Conservation (phyloP, 2,329 filamentous ascomycete genomes). For the Aspergillus sp. region DNA sequence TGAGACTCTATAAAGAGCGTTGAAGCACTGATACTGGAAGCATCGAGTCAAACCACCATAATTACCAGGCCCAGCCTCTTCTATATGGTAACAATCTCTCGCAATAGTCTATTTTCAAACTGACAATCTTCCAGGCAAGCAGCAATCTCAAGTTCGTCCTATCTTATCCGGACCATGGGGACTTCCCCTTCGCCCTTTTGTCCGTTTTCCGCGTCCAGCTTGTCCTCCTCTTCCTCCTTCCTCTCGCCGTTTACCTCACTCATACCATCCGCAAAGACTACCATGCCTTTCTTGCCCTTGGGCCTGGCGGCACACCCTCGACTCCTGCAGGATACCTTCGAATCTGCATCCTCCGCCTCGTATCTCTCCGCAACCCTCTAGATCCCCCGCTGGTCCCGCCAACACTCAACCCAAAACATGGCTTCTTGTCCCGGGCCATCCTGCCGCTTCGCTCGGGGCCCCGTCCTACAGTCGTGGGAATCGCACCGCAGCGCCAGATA, state of each 20-base stretch:
- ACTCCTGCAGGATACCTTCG: slow-evolving; percentile 74
- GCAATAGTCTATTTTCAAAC: background rate
- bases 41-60: background rate
- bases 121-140: background rate
- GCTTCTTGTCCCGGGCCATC: slow-evolving; percentile 57
- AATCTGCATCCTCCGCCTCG: slow-evolving; percentile 73
- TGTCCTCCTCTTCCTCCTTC: slow-evolving; percentile 36
- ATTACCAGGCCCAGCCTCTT: background rate
- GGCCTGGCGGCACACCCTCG: slow-evolving; percentile 78
- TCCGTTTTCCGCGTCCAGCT: slow-evolving; percentile 12
- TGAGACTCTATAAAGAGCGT: slow-evolving; percentile 14
- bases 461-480: slow-evolving; percentile 71
- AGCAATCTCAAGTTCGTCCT: background rate
- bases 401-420: slow-evolving; percentile 57
- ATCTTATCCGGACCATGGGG: background rate
- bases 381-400: slow-evolving; percentile 59
- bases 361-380: slow-evolving; percentile 73
- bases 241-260: slow-evolving; percentile 57
- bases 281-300: slow-evolving; percentile 73
- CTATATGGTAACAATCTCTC: slow-evolving; percentile 4
- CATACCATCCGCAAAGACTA: slow-evolving; percentile 67
- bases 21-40: background rate
- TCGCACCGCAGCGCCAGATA: slow-evolving; percentile 80
- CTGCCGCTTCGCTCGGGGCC: slow-evolving; percentile 67
- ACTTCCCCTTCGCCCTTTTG: background rate